Conservation (phyloP, 192 early-diverging fungal species). For the Diversispora eburnea region DNA sequence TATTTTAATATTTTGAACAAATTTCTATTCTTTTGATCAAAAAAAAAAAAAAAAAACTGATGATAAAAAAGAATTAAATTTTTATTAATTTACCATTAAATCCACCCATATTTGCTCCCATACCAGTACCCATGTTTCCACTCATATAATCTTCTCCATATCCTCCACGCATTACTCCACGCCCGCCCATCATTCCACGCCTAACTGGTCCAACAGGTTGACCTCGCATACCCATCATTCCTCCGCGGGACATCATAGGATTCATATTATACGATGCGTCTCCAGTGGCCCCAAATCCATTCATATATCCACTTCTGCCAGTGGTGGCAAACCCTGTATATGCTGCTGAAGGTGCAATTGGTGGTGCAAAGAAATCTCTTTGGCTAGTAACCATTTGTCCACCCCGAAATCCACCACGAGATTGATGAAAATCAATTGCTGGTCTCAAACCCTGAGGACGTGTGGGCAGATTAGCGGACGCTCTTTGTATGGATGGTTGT, state of each 20-base stretch:
- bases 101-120: slow-evolving; percentile 4
- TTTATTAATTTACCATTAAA: slow-evolving; percentile 11
- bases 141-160: slow-evolving; percentile 26
- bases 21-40: too few species aligned
- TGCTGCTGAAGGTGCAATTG: slow-evolving; percentile 16
- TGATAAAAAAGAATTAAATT: not conserved
- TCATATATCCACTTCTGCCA: slow-evolving; percentile 30
- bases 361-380: slow-evolving; percentile 29
- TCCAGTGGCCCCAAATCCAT: slow-evolving; percentile 21
- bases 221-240: slow-evolving; percentile 34
- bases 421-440: slow-evolving; percentile 27
- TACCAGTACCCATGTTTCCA: not conserved
- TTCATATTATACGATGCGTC: slow-evolving; percentile 20
- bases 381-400: slow-evolving; percentile 16
- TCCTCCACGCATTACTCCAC: slow-evolving; percentile 31
- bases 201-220: slow-evolving; percentile 17
- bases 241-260: slow-evolving; percentile 22
- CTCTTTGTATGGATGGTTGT: slow-evolving; percentile 24
- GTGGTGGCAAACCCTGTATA: slow-evolving; percentile 12
- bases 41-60: too few species aligned
- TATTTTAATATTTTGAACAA: too few species aligned
- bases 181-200: slow-evolving; percentile 25
- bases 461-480: slow-evolving; percentile 19
- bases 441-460: slow-evolving; percentile 23
- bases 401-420: slow-evolving; percentile 9